Evolutionary conservation across 1,284 basidiomycete genomes (phyloP), one percentile per base, ranked within the genome.

Genomic region (Kwoniella shivajii): DNA sequence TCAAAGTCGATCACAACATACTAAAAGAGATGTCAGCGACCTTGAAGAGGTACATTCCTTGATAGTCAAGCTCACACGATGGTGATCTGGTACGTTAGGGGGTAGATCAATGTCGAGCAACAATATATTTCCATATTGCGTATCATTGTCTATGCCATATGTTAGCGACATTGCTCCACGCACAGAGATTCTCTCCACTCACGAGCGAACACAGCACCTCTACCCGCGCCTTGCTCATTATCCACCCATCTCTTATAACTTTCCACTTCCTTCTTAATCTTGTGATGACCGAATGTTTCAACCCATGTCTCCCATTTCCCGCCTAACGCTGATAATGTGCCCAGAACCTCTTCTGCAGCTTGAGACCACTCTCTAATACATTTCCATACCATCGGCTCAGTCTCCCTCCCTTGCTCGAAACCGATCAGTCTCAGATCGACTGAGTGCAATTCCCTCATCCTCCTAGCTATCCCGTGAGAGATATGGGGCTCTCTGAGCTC

Each of bases 1-100:
- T 97, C 93, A 73, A 95, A 96, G 78, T 96, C 92, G 62, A 96
- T 90, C 34, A 96, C 90, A 71, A 94, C 89, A 67, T 94, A 86
- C 88, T 92, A 70, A 6, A n/a, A 34, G 20, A 10, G 57, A 38
- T 39, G 47, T 49, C 34, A 57, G 50, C 54, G 20, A 48, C 56
- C 4, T 22, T 13, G 18, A 6, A 37, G 41, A n/a, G n/a, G n/a
- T n/a, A n/a, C n/a, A n/a, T n/a, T n/a, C n/a, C n/a, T 42, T 37
- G 20, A 55, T 18, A 49, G 10, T 11, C 24, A 47, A 6, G 64
- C 68, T 63, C 51, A 74, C 72, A 20, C 67, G 57, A 55, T 79
- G 76, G 63, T 80, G 79, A n/a, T 71, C 65, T 1, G 79, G 78
- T 6, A 68, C 68, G 13, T 69, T 66, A 6, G 83, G 80, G 50